A percentile compares a stretch with the other conserved stretches of the same genome.
phyloP scores from a whole-genome alignment of 345 rosid species.

The Aegle marmelos region DNA sequence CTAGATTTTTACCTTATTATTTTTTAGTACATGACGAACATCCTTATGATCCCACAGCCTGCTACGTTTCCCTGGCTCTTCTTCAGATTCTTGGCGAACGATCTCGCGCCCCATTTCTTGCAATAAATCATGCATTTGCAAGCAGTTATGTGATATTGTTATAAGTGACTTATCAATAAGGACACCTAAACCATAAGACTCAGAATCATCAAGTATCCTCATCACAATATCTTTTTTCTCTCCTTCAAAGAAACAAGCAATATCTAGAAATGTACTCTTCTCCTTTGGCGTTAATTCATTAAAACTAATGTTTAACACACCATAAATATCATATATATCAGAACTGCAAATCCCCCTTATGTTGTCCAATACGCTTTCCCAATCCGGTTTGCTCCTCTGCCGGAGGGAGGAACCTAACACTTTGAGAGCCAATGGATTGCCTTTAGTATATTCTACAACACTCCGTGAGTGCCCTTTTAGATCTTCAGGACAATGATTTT shows the following conservation, averaged over 20 bases:
- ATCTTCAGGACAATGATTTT: not conserved
- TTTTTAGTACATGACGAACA: not conserved
- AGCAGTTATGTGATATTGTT: slow-evolving; percentile 15
- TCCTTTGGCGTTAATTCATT: slow-evolving; percentile 1
- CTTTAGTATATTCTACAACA: not conserved
- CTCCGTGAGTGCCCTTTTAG: not conserved
- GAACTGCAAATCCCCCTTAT: not conserved
- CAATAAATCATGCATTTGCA: slow-evolving; percentile 41
- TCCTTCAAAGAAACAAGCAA: slow-evolving; percentile 44
- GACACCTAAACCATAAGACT: not conserved
- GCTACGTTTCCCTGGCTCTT: slow-evolving; percentile 10
- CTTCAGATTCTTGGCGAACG: slow-evolving; percentile 1
- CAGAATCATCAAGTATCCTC: slow-evolving; percentile 14
- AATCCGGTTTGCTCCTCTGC: not conserved
- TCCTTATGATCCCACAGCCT: slow-evolving; percentile 12
- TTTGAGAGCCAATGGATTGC: slow-evolving; percentile 18
- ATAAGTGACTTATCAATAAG: slow-evolving; percentile 36
- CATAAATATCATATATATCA: not conserved
- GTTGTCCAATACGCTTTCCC: not conserved
- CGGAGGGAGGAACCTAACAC: not conserved
- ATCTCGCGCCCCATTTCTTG: slow-evolving; percentile 22
- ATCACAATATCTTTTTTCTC: slow-evolving; percentile 11
- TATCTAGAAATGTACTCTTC: slow-evolving; percentile 41
- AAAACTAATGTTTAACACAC: slow-evolving; percentile 16
- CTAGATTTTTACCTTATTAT: not conserved